Evolutionary conservation across 2,329 filamentous ascomycete species (phyloP).

Genomic region (Hirsutella rhossiliensis): DNA sequence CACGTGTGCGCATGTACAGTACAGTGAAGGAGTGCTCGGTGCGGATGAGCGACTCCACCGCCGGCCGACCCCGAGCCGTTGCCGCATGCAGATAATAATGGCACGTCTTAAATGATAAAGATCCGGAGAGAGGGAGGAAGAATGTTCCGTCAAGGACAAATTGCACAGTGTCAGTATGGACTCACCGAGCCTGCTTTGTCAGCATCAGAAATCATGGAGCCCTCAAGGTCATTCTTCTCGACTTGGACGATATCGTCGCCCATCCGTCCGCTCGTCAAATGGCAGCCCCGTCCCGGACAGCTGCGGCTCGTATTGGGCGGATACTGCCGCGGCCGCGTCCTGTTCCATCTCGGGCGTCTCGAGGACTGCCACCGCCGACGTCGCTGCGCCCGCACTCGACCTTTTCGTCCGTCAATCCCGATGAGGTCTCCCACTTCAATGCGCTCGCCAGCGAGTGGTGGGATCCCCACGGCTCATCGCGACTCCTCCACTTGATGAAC

Average conservation of each 20-base stretch:
- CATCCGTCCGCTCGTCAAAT: background rate
- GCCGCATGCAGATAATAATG: too few relatives aligned
- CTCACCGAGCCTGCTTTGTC: background rate
- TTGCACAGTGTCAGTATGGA: background rate
- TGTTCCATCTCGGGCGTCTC: background rate
- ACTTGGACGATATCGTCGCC: background rate
- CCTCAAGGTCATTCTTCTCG: background rate
- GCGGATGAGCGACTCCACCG: too few relatives aligned
- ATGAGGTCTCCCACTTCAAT: conserved; percentile 91
- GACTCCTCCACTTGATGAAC: conserved; percentile 95
- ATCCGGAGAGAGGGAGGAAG: too few relatives aligned
- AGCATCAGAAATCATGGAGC: background rate
- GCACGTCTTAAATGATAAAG: too few relatives aligned
- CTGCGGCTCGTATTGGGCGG: background rate
- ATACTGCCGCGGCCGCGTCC: background rate
- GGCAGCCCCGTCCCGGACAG: conserved; percentile 6
- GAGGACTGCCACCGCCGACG: background rate
- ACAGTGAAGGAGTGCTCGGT: too few relatives aligned
- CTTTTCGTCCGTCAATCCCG: conserved; percentile 67
- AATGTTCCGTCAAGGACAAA: too few relatives aligned
- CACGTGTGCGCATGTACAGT: too few relatives aligned
- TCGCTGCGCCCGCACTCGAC: conserved; percentile 11
- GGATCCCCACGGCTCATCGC: conserved; percentile 87
- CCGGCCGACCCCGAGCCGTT: too few relatives aligned
- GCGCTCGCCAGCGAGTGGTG: conserved; percentile 90